phyloP scores from a whole-genome alignment of 345 rosid species.

The Arabidopsis suecica region DNA sequence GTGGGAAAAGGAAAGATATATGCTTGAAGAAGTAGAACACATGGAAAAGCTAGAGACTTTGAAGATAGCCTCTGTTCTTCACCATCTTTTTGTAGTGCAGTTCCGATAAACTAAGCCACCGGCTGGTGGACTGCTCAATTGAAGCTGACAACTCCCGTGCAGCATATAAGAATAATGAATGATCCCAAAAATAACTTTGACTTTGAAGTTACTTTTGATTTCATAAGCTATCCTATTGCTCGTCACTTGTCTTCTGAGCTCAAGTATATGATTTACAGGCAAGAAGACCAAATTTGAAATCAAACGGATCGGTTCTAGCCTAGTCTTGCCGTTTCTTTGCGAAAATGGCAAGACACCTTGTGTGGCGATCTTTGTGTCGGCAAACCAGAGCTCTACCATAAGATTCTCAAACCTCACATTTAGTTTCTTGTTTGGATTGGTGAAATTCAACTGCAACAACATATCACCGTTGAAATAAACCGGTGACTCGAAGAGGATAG shows the following conservation, averaged over 20 bases:
- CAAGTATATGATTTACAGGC: slow-evolving; percentile 61
- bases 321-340: slow-evolving; percentile 58
- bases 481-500: slow-evolving; percentile 76
- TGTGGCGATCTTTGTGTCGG: slow-evolving; percentile 57
- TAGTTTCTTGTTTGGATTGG: slow-evolving; percentile 79
- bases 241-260: slow-evolving; percentile 74
- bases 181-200: slow-evolving; percentile 70
- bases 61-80: slow-evolving; percentile 30
- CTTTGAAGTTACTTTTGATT: slow-evolving; percentile 69
- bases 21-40: slow-evolving; percentile 20
- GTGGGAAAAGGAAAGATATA: slow-evolving; percentile 1
- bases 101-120: slow-evolving; percentile 64
- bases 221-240: slow-evolving; percentile 63
- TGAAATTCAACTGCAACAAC: slow-evolving; percentile 65
- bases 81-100: slow-evolving; percentile 72
- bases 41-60: neutral
- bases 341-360: slow-evolving; percentile 71
- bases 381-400: slow-evolving; percentile 69
- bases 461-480: slow-evolving; percentile 83
- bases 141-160: slow-evolving; percentile 73
- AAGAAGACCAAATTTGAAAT: slow-evolving; percentile 78
- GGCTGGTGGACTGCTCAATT: slow-evolving; percentile 74
- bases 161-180: slow-evolving; percentile 78
- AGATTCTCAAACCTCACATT: slow-evolving; percentile 65
- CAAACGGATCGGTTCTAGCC: slow-evolving; percentile 63